A percentile compares a stretch with the other conserved stretches of the same genome.
Conservation (phyloP, 2,329 filamentous ascomycete genomes). For the Furcasterigmium furcatum region DNA sequence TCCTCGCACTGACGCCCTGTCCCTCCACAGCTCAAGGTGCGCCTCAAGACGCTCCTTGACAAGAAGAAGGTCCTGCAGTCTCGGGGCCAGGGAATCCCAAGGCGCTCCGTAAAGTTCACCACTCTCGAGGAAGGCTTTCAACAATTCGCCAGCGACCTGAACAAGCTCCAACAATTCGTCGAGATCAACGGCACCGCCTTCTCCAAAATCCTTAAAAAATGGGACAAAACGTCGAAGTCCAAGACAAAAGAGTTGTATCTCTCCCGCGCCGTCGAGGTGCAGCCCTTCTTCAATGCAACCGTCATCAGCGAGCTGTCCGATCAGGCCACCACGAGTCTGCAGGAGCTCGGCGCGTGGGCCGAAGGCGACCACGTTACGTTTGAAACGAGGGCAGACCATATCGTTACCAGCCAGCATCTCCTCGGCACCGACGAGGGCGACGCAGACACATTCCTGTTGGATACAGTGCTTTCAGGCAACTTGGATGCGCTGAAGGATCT, state of each 20-base stretch:
- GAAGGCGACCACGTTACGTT: slow-evolving; percentile 93
- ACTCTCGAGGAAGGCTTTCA: slow-evolving; percentile 95
- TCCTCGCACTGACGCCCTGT: not conserved
- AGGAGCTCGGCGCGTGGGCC: slow-evolving; percentile 94
- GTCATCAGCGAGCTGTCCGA: slow-evolving; percentile 97
- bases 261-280: slow-evolving; percentile 91
- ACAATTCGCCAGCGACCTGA: slow-evolving; percentile 93
- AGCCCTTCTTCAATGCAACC: slow-evolving; percentile 96
- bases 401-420: slow-evolving; percentile 63
- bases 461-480: slow-evolving; percentile 82
- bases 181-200: slow-evolving; percentile 97
- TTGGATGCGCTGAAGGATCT: slow-evolving; percentile 75
- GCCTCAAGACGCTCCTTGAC: slow-evolving; percentile 86
- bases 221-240: slow-evolving; percentile 99
- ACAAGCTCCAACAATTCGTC: slow-evolving; percentile 98
- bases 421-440: slow-evolving; percentile 83
- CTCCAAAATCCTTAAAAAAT: slow-evolving; percentile 99
- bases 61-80: slow-evolving; percentile 92
- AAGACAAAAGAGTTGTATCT: slow-evolving; percentile 98
- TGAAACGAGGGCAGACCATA: slow-evolving; percentile 57
- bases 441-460: slow-evolving; percentile 81
- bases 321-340: slow-evolving; percentile 90
- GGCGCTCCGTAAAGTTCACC: slow-evolving; percentile 89
- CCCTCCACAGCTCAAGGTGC: slow-evolving; percentile 75
- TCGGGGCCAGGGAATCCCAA: slow-evolving; percentile 71